Evolutionary conservation across 1,284 basidiomycete species (phyloP).

Genomic region (Bothia castanella): DNA sequence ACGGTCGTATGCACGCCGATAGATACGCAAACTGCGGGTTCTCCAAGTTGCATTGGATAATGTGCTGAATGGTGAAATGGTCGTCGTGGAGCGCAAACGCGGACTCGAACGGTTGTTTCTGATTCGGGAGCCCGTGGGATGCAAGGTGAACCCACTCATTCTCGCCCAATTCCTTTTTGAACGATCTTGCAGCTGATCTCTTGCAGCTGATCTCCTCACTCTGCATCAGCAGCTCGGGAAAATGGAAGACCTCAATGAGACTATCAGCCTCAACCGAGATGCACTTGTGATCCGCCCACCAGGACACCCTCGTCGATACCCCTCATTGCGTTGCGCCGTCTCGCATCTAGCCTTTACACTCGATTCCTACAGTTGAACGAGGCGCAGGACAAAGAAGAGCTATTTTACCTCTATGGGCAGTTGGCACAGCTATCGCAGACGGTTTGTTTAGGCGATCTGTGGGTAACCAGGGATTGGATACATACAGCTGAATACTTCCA

Average conservation of each 20-base stretch:
- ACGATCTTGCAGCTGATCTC: not conserved
- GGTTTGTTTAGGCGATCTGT: not conserved
- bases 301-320: not conserved
- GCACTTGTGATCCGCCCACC: not conserved
- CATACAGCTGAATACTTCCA: not conserved
- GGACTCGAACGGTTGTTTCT: no score
- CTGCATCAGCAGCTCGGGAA: not conserved
- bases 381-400: not conserved
- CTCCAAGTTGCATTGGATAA: no score
- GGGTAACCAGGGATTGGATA: not conserved
- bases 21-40: no score
- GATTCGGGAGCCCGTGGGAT: no score
- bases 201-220: not conserved
- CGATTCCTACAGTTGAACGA: not conserved
- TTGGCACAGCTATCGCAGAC: not conserved
- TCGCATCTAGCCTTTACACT: not conserved
- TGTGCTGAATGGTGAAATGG: no score
- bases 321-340: not conserved
- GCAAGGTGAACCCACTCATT: no score
- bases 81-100: no score
- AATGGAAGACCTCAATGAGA: not conserved
- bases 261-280: not conserved
- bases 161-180: no score
- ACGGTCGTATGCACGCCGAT: no score
- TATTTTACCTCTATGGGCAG: not conserved